These are phyloP conservation scores for Lentinula edodes DNA, from an alignment of 768 basidiomycete species.

Conservation along the genomic window DNA sequence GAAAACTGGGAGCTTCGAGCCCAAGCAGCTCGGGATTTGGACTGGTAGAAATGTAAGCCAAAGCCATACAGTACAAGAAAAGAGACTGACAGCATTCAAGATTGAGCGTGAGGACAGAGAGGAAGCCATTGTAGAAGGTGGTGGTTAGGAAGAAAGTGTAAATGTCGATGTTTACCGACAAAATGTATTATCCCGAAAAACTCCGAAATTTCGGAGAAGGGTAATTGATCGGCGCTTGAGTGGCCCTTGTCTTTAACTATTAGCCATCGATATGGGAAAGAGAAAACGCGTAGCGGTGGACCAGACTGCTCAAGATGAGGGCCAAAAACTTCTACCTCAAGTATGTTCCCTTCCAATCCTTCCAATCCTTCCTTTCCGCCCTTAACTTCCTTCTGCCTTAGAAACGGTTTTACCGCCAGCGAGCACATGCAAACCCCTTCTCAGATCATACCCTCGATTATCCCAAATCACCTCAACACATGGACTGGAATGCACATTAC, in stretches of 20 bases:
- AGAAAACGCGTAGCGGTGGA: conserved; percentile 22
- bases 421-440: conserved; percentile 83
- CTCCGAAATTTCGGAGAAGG: neutral
- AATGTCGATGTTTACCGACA: neutral
- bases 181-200: neutral
- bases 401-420: conserved; percentile 83
- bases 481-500: conserved; percentile 84
- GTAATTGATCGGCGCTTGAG: neutral
- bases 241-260: neutral
- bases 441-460: conserved; percentile 88
- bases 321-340: conserved; percentile 40
- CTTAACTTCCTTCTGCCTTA: conserved; percentile 19
- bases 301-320: conserved; percentile 11
- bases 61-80: neutral
- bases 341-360: conserved; percentile 21
- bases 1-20: conserved; percentile 46
- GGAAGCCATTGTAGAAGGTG: conserved; percentile 12
- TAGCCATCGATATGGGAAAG: conserved; percentile 22
- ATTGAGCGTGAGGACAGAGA: conserved; percentile 25
- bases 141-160: conserved; percentile 10
- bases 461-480: conserved; percentile 64
- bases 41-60: conserved; percentile 26
- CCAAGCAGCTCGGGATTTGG: conserved; percentile 44
- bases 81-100: conserved; percentile 31
- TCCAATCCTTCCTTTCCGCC: neutral